Base-by-base conservation (phyloP, 768 basidiomycete genomes). In the Trametes cinnabarina region DNA sequence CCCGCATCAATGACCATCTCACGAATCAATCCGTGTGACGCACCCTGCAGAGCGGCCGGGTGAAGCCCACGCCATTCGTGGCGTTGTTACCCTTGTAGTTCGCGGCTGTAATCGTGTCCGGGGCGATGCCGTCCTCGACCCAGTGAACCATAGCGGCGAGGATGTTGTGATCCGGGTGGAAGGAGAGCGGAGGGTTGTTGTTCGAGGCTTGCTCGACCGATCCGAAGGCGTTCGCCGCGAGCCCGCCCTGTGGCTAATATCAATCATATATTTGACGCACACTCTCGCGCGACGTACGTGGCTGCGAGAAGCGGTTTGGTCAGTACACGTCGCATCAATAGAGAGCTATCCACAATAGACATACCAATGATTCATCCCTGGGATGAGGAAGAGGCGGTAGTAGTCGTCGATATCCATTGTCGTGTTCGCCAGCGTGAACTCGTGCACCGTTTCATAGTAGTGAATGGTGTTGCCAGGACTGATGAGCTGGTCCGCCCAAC, bases 311-410 rank as follows among this genome's bases (percentile, higher is more conserved):
- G 28, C 4, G 47, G 11, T 1, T 14, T 15, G 23, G 4, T 10
- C 23, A 46, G n/a, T 7, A 39, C 22, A 14, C 30, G 4, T 15
- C 9, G 11, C 10, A 3, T 22, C 14, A 19, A n/a, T 6, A 15
- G 39, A 20, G 26, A 14, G 19, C 17, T 39, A 15, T 11, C 41
- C 8, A 4, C 15, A 15, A 14, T 12, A 25, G 1, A 59, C 68
- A 34, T 42, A 62, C 63, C 72, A 73, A 51, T 73, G 72, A 23
- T 64, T 49, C 72, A 73, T 73, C 4, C 72, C 72, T 1, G 71
- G 70, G 10, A 69, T 66, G 23, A 66, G 59, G 64, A 73, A 73
- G 19, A 73, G 61, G 17, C 72, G 69, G 49, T 72, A 73, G 60
- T 65, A 71, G 47, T 68, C 66, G 57, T 73, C 66, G 32, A 71